Evolutionary conservation across 108 stramenopile species (phyloP), one percentile per base, ranked within the genome.

Genomic region (Halocafeteria seosinensis): DNA sequence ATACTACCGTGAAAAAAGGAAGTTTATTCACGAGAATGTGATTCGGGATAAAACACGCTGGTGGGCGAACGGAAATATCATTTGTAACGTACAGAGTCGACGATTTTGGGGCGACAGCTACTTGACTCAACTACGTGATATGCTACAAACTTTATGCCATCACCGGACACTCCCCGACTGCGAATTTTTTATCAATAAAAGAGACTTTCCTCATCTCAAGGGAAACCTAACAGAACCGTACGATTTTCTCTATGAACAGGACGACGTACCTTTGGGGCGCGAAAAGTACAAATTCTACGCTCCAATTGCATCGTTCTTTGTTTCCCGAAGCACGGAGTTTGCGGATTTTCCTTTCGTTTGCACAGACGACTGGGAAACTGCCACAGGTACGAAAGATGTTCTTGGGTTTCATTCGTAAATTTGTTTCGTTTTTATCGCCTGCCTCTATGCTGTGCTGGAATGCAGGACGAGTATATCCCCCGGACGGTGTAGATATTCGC

Each of bases 11-110:
- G 50, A 81, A 61, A 95, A 95, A 73, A 72, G 70, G 29, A 86
- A 82, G 21, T 42, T 77, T 57, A 87, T 83, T 68, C 85, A 92
- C n/a, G 74, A 87, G 68, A 91, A 94, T 73, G 84, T 90, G 50
- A 79, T 95, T 23, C 88, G 89, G 57, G 66, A 34, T 34, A 64
- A 36, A 57, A 6, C 29, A 17, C 85, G 88, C 58, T 99, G 97
- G 97, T 99, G 97, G 97, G 97, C 97, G 32, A 99, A 99, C 71
- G 97, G 97, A 3, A 99, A 99, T 65, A 96, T 99, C 73, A 95
- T 99, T 65, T 95, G 94, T 73, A 96, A 96, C 73, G 94, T 93
- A 75, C 75, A 91, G 68, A 81, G 77, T 50, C 70, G 76, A 36
- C 86, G 91, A 67, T 81, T 79, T 69, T 96, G 97, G 94, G 92